Conservation (phyloP, 2,329 filamentous ascomycete species). For the Cladosporium cucumerinum region DNA sequence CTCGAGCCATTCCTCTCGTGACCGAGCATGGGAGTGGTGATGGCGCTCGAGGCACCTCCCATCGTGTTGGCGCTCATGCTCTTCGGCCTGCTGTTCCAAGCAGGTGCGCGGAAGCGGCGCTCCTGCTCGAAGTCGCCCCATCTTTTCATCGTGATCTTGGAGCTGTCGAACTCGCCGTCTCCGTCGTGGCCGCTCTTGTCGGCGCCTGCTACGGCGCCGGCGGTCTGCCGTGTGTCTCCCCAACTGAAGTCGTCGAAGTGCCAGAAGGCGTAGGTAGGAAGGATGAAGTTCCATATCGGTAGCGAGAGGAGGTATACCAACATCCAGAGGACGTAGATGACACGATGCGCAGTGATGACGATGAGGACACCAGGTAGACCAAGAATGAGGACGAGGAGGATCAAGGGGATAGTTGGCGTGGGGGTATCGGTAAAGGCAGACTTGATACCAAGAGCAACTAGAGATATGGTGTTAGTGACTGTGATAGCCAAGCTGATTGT, state of each 20-base stretch:
- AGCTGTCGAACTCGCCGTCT: slow-evolving; percentile 96
- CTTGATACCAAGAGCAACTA: slow-evolving; percentile 82
- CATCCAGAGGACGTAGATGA: slow-evolving; percentile 96
- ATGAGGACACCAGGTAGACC: slow-evolving; percentile 91
- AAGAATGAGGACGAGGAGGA: slow-evolving; percentile 84
- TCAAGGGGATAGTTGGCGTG: slow-evolving; percentile 82
- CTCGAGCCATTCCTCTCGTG: slow-evolving; percentile 8
- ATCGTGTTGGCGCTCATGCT: slow-evolving; percentile 7
- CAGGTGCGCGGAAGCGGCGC: slow-evolving; percentile 25
- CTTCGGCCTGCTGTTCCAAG: slow-evolving; percentile 1
- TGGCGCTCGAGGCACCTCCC: background rate
- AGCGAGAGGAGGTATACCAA: slow-evolving; percentile 88
- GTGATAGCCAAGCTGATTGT: background rate
- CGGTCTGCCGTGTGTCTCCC: slow-evolving; percentile 96
- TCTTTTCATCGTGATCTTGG: slow-evolving; percentile 98
- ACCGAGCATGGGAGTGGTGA: slow-evolving; percentile 10
- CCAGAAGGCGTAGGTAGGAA: slow-evolving; percentile 95
- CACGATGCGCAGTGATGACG: slow-evolving; percentile 86
- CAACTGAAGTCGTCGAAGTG: slow-evolving; percentile 99
- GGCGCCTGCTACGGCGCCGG: slow-evolving; percentile 81
- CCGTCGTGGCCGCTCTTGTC: slow-evolving; percentile 60
- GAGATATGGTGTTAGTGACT: slow-evolving; percentile 29
- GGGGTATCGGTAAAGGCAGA: slow-evolving; percentile 52
- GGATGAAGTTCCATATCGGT: slow-evolving; percentile 95
- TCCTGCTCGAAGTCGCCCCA: slow-evolving; percentile 93